phyloP scores from a whole-genome alignment of 2,329 filamentous ascomycete species.

The Talaromyces piceae region DNA sequence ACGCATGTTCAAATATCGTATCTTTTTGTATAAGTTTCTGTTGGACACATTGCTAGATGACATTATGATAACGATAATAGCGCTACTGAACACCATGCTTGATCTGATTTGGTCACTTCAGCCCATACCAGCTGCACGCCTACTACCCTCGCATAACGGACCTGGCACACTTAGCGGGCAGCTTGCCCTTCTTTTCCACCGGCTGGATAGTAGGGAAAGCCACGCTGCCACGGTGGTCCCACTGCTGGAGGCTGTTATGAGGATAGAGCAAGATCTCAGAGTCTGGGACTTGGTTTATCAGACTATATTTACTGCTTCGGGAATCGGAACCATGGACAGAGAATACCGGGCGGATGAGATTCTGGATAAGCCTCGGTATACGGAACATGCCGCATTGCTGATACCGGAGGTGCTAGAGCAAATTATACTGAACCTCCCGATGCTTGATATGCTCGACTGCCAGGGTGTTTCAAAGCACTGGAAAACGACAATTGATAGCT shows the following conservation, averaged over 20 bases:
- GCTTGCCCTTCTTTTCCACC: not conserved
- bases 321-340: not conserved
- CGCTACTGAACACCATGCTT: not conserved
- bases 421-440: conserved; percentile 1
- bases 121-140: not conserved
- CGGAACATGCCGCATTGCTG: not conserved
- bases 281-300: not conserved
- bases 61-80: too few relatives aligned
- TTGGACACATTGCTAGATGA: too few relatives aligned
- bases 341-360: not conserved
- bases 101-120: conserved; percentile 1
- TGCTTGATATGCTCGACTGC: not conserved
- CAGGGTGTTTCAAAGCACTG: not conserved
- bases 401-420: not conserved
- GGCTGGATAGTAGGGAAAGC: not conserved
- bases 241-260: not conserved
- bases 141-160: not conserved
- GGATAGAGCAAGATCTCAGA: not conserved
- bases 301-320: not conserved
- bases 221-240: not conserved
- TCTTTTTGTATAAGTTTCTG: too few relatives aligned
- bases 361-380: too few relatives aligned
- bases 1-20: too few relatives aligned
- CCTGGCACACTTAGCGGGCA: conserved; percentile 1
- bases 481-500: not conserved